phyloP scores from a whole-genome alignment of 768 basidiomycete species.

The Tephrocybe sp. region DNA sequence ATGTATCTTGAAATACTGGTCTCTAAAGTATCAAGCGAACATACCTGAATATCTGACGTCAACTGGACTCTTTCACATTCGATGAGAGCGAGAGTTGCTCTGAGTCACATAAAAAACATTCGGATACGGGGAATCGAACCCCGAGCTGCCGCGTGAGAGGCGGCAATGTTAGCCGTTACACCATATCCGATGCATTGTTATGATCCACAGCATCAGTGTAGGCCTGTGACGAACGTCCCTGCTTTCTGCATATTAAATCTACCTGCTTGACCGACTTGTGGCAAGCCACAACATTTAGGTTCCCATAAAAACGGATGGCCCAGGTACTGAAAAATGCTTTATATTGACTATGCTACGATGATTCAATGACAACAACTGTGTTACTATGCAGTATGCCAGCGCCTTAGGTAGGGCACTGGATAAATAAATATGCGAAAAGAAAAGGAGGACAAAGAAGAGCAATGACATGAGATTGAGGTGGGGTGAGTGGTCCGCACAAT shows the following conservation, averaged over 20 bases:
- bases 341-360: not conserved
- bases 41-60: too few relatives aligned
- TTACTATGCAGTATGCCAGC: not conserved
- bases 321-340: not conserved
- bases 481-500: slow-evolving; percentile 3
- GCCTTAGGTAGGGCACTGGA: not conserved
- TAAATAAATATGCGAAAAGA: slow-evolving; percentile 1
- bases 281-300: too few relatives aligned
- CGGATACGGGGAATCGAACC: slow-evolving; percentile 55
- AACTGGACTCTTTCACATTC: too few relatives aligned
- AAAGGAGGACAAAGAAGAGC: not conserved
- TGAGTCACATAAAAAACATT: too few relatives aligned
- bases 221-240: too few relatives aligned
- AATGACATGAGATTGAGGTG: not conserved
- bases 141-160: slow-evolving; percentile 61
- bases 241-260: too few relatives aligned
- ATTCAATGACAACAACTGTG: not conserved
- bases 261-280: too few relatives aligned
- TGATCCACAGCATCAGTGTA: too few relatives aligned
- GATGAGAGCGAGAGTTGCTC: too few relatives aligned
- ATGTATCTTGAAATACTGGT: too few relatives aligned
- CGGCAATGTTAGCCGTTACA: slow-evolving; percentile 68
- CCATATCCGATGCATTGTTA: slow-evolving; percentile 38
- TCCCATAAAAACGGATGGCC: too few relatives aligned
- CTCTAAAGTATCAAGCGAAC: too few relatives aligned